A percentile compares a stretch with the other conserved stretches of the same genome.
phyloP scores from a whole-genome alignment of 1,284 basidiomycete species.

The Dichomitus squalens region DNA sequence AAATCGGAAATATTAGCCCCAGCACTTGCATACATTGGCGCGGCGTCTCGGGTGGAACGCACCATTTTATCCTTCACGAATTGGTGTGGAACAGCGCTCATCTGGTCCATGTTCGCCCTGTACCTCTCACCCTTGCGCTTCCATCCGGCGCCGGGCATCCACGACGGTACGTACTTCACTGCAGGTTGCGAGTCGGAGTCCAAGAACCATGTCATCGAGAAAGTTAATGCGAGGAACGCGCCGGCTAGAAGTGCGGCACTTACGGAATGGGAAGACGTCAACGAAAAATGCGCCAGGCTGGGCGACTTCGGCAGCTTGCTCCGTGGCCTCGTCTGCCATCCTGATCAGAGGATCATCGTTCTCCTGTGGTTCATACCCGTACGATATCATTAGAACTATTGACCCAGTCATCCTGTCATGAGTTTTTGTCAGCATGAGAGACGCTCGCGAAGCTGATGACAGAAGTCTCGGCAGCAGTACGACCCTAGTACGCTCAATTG shows the following conservation, averaged over 20 bases:
- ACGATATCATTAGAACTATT: slow-evolving; percentile 59
- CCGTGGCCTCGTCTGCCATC: slow-evolving; percentile 56
- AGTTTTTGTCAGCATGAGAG: neutral
- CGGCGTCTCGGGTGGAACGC: slow-evolving; percentile 9
- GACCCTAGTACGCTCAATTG: too few relatives aligned
- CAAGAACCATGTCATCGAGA: neutral
- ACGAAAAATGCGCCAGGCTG: slow-evolving; percentile 39
- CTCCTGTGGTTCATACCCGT: slow-evolving; percentile 63
- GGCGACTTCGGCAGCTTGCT: slow-evolving; percentile 60
- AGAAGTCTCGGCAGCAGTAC: too few relatives aligned
- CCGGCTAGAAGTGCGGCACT: neutral
- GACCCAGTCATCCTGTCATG: slow-evolving; percentile 55
- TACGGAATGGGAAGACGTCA: slow-evolving; percentile 36
- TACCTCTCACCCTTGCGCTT: slow-evolving; percentile 53
- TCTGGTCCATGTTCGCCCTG: slow-evolving; percentile 49
- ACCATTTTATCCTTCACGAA: slow-evolving; percentile 68
- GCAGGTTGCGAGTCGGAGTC: neutral
- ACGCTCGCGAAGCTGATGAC: neutral
- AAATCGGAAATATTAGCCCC: neutral
- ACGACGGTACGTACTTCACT: slow-evolving; percentile 63
- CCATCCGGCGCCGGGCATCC: slow-evolving; percentile 69
- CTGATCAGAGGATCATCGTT: slow-evolving; percentile 58
- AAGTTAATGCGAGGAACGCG: neutral
- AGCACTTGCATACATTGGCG: neutral
- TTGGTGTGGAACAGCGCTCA: slow-evolving; percentile 57